Evolutionary conservation across 2,329 filamentous ascomycete species (phyloP), one percentile per base, ranked within the genome.

Genomic region (Beauveria bassiana): DNA sequence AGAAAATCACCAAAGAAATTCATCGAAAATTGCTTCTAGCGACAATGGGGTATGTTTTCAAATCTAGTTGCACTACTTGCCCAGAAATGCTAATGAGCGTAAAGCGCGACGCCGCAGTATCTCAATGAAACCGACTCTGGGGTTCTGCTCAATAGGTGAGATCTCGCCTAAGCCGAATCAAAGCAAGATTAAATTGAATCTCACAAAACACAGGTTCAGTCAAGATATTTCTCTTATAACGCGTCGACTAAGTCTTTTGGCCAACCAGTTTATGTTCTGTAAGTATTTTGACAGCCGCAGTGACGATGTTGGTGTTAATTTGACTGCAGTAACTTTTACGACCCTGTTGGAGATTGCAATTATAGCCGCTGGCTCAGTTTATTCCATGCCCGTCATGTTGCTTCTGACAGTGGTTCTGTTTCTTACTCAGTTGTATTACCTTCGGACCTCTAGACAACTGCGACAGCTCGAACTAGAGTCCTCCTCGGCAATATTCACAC

Each of bases 381-480:
- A 61, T 20, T 6, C 34, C 1, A 34, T 24, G 1, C 50, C 78
- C 2, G 74, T 73, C 0, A 72, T 83, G n/a, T 80, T 81, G 0
- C 58, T 75, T 8, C 18, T 55, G 0, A 1, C 62, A 3, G 14
- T 63, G 16, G 58, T 59, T 9, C 24, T 69, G 1, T 67, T 53
- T 47, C 12, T 63, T 3, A 40, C 69, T 14, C 67, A 69, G 20
- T 61, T 64, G 3, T 65, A 63, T 28, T 66, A 66, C 20, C 73
- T 85, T 1, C 74, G 78, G 5, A 84, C 81, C 1, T 83, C 81
- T 0, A 76, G 82, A 0, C 83, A 84, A 64, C 70, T 86, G 2
- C 78, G 81, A 28, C 74, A 79, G 16, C 68, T 85, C 22, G 82
- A 84, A 54, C 71, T 85, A 1, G 80, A 85, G 65, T 75, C 80